Evolutionary conservation across 176 grass and related monocot genomes (phyloP), one percentile per base, ranked within the genome.

Genomic region (Zoysia pacifica): DNA sequence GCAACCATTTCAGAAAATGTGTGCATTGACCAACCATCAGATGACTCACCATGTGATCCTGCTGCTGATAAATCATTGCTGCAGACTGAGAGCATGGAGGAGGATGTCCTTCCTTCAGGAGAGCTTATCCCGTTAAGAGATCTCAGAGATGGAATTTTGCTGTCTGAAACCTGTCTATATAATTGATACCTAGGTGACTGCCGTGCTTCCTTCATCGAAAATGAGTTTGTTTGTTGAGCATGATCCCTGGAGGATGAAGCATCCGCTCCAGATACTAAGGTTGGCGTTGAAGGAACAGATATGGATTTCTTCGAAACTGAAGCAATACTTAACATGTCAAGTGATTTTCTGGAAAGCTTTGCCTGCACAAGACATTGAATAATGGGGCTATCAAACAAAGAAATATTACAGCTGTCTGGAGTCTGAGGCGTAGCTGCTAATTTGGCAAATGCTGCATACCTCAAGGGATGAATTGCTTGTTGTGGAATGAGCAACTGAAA

Each of bases 11-110:
- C 89, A 58, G 94, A 92, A 76, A 97, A 97, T 28, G 91, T 94
- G 63, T 87, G 85, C 91, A 97, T 92, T 70, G 94, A 97, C 95
- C 95, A 97, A 69, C 91, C 87, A 83, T 97, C 92, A 13, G 92
- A 97, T 70, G 95, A 94, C 62, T 87, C 90, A 58, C 84, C 72
- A 77, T 85, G 78, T 48, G 82, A 85, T 67, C 87, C 87, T 60
- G 51, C 82, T 72, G 60, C 82, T 41, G 78, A 85, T 67, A 89
- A 52, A 71, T 89, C 82, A 67, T 89, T 89, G 73, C 87, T 89
- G 67, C 87, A 89, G 59, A 89, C 78, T 61, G 88, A 90, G 45
- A 85, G 67, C 85, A 84, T 90, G 48, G 88, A 93, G 42, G 72
- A 85, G 5, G 87, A 89, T 53, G 87, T 72, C 67, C 82, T 85